Evolutionary conservation across 495 filamentous ascomycete genomes (phyloP), one percentile per base, ranked within the genome.

Genomic region (Margaritispora aquatica): DNA sequence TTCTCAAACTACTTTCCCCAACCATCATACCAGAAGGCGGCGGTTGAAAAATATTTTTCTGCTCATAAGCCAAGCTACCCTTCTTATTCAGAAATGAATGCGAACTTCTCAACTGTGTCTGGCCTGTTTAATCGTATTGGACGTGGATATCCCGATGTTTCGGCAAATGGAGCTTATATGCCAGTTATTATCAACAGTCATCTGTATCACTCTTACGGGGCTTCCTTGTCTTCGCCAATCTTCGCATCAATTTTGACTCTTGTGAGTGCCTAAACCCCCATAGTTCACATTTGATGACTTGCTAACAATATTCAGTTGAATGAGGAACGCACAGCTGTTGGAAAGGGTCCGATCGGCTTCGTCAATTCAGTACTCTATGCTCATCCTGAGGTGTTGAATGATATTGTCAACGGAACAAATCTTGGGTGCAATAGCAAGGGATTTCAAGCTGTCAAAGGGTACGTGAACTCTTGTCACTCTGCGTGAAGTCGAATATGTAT

Each of bases 91-190:
- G 77, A 68, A 2, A 8, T 44, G 38, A 88, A 87, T 62, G 67
- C 72, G 1, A 80, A 76, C 5, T 89, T 85, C 65, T 74, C 74
- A 31, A 78, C 75, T 7, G 51, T 23, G 17, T 4, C 2, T 13
- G 61, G 72, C 50, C 69, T 76, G 61, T 71, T 89, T 79, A 71
- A 88, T 66, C 68, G 70, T 1, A 62, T 71, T 2, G 89, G 89
- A 0, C 79, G 88, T 48, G 89, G 80, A 0, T 79, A 87, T 50
- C 89, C 89, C 0, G 90, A 93, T 63, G 81, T 93, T 17, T 74
- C 86, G 13, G 80, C 84, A n/a, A 84, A 87, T 63, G 74, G 74
- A 21, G 52, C 27, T 1, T 34, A 54, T 38, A 54, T 54, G 15
- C 20, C 52, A 24, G 47, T 24, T 24, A 76, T 71, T 27, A 69